Conservation (phyloP, 2,329 filamentous ascomycete genomes). For the Plenodomus biglobosus region DNA sequence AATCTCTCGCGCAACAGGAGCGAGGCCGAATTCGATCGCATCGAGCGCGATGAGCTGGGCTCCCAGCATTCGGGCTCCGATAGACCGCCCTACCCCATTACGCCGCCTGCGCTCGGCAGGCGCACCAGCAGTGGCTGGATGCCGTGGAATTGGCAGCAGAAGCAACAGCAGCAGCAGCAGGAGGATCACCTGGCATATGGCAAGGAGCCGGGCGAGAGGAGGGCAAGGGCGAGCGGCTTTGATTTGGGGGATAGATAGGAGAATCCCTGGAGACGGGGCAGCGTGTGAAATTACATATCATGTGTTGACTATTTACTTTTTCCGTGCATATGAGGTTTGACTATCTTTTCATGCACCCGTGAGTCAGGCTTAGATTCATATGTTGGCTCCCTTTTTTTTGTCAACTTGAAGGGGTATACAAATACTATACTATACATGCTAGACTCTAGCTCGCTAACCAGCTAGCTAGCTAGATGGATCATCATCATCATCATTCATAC, state of each 20-base stretch:
- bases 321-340: slow-evolving; percentile 12
- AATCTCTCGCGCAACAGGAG: slow-evolving; percentile 78
- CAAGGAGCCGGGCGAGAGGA: slow-evolving; percentile 27
- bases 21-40: slow-evolving; percentile 86
- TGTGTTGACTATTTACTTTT: too few species aligned
- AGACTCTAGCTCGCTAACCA: too few species aligned
- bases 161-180: slow-evolving; percentile 15
- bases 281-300: too few species aligned
- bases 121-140: slow-evolving; percentile 49
- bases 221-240: slow-evolving; percentile 34
- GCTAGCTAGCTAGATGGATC: too few species aligned
- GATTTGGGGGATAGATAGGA: slow-evolving; percentile 37
- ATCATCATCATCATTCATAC: too few species aligned
- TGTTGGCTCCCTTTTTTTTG: too few species aligned
- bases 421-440: too few species aligned
- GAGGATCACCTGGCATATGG: slow-evolving; percentile 43
- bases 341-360: too few species aligned
- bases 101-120: slow-evolving; percentile 35
- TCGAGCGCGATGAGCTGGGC: slow-evolving; percentile 66
- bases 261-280: slow-evolving; percentile 7
- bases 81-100: slow-evolving; percentile 45
- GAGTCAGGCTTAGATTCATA: too few species aligned
- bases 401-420: too few species aligned
- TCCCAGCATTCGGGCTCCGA: slow-evolving; percentile 47
- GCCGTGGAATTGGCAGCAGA: slow-evolving; percentile 52